Base-by-base conservation (phyloP, 441 rosid species). In the Populus hybrid region DNA sequence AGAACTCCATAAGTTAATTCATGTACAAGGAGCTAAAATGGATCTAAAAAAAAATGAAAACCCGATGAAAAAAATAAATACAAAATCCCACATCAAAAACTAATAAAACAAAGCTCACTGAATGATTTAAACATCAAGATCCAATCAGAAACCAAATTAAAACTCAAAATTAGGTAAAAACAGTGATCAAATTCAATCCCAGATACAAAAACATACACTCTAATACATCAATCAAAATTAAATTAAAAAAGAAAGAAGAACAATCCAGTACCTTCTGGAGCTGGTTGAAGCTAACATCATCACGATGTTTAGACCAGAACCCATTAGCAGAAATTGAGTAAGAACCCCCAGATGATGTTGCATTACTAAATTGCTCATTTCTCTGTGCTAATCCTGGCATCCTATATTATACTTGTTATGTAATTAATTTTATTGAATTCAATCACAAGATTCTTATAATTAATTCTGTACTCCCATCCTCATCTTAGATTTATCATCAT, bases 351-450 rank as follows among this genome's bases (percentile, higher is more conserved):
- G 18, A 12, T 59, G 78, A 77, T 70, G 66, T 76, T 16, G 84
- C 89, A 86, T 84, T 88, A 80, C 85, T 53, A 82, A 86, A 87
- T 78, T 88, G 95, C 70, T 89, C 97, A 86, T 89, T 89, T 79
- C 90, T 84, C 85, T 85, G 86, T 67, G 97, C 87, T 82, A 90
- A 86, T 88, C 93, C 93, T 23, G 94, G 92, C 97, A 91, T 93
- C 86, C 70, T 83, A 16, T 36, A 38, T 38, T 38, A 38, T 38
- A 8, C 78, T 73, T 81, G 4, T 36, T 21, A 69, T 85, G 70
- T 42, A n/a, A 8, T 21, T 59, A 8, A 21, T 59, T n/a, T 59
- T n/a, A 59, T 59, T 21, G 24, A 59, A 59, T 59, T 59, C 12
- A 59, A 21, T 59, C 2, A 59, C 6, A 59, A 59, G 11, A 59